Evolutionary conservation across 495 filamentous ascomycete genomes (phyloP).

Genomic region (Trichoderma asperelloides): DNA sequence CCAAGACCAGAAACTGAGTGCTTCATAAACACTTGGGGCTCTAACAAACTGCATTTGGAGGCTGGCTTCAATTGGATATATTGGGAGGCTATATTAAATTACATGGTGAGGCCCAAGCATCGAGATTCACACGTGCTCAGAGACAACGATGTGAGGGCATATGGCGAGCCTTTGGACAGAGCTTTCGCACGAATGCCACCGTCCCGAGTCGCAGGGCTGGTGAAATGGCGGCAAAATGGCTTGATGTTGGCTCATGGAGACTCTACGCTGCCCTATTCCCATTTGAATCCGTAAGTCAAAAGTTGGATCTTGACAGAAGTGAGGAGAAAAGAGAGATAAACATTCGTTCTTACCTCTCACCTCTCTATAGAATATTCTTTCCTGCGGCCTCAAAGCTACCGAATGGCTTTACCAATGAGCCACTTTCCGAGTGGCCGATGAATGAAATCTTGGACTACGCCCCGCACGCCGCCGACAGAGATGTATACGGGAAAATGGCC

Average conservation of each 20-base stretch:
- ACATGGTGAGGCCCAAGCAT: background rate
- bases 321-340: background rate
- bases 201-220: background rate
- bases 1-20: too few species aligned
- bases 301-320: background rate
- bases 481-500: background rate
- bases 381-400: background rate
- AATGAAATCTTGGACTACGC: background rate
- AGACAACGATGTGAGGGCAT: background rate
- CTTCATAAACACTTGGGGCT: too few species aligned
- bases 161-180: background rate
- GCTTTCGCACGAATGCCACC: background rate
- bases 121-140: background rate
- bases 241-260: background rate
- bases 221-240: background rate
- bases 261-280: background rate
- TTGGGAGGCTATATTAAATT: background rate
- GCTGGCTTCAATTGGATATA: too few species aligned
- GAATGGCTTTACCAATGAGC: background rate
- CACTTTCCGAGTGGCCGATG: background rate
- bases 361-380: background rate
- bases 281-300: background rate
- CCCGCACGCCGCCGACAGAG: background rate
- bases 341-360: background rate
- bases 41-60: too few species aligned